Conservation (phyloP, 805 yeast genomes). For the Priceomyces carsonii region DNA sequence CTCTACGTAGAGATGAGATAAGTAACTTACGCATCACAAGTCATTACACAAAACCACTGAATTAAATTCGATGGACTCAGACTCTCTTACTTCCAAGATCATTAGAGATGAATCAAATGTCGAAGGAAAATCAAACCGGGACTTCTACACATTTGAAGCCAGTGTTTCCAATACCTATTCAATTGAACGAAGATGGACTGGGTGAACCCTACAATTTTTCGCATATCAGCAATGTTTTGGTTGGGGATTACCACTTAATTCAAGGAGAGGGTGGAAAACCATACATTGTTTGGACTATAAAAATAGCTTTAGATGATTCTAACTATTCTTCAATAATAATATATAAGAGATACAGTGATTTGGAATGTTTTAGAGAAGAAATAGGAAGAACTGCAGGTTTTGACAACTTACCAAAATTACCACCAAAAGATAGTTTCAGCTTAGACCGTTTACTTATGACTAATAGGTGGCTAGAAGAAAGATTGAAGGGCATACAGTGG, state of each 20-base stretch:
- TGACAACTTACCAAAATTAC: constrained; percentile 46
- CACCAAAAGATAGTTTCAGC: constrained; percentile 50
- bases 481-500: constrained; percentile 60
- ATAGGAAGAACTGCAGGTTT: constrained; percentile 48
- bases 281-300: constrained; percentile 41
- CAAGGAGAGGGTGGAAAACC: constrained; percentile 38
- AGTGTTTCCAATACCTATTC: constrained; percentile 41
- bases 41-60: too few relatives aligned
- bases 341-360: constrained; percentile 66
- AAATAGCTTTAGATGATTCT: constrained; percentile 37
- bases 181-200: constrained; percentile 17
- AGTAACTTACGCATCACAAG: too few relatives aligned
- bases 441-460: constrained; percentile 38
- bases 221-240: constrained; percentile 42
- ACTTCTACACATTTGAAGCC: constrained; percentile 25
- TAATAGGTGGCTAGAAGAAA: constrained; percentile 49
- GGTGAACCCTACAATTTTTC: constrained; percentile 10
- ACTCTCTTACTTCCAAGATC: too few relatives aligned
- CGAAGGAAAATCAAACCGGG: neutral
- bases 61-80: too few relatives aligned
- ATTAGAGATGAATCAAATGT: too few relatives aligned
- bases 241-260: constrained; percentile 40
- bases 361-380: constrained; percentile 46
- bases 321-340: constrained; percentile 43
- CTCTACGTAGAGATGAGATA: neutral